A percentile compares a stretch with the other conserved stretches of the same genome.
These are phyloP conservation scores for Danielozyma ontarioensis DNA, from an alignment of 805 yeast species.

Conservation along the genomic window DNA sequence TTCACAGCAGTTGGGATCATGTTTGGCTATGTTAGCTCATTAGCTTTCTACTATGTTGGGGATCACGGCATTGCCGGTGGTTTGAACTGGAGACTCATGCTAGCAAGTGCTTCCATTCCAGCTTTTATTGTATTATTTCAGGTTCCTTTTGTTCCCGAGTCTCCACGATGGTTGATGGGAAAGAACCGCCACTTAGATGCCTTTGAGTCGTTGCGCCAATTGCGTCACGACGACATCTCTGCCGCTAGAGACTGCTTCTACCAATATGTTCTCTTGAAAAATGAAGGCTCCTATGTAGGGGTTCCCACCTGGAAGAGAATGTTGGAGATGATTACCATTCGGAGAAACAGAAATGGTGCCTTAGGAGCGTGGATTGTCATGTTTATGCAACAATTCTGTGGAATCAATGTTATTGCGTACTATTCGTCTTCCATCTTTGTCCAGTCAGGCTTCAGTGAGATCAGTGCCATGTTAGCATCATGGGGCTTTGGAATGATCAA, in stretches of 20 bases:
- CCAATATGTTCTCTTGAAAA: conserved; percentile 52
- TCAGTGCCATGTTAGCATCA: conserved; percentile 68
- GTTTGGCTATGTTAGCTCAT: conserved; percentile 57
- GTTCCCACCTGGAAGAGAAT: conserved; percentile 42
- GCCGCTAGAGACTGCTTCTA: conserved; percentile 67
- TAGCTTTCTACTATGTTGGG: conserved; percentile 55
- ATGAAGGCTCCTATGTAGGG: conserved; percentile 50
- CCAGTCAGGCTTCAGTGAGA: conserved; percentile 58
- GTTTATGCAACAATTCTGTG: conserved; percentile 91
- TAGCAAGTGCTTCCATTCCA: conserved; percentile 55
- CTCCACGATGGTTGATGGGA: conserved; percentile 65
- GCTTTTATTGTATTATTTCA: conserved; percentile 48
- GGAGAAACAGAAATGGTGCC: conserved; percentile 82
- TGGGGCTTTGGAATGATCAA: conserved; percentile 84
- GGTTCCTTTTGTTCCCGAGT: conserved; percentile 59
- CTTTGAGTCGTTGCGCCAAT: conserved; percentile 39
- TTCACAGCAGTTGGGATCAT: conserved; percentile 73
- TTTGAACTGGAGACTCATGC: conserved; percentile 59
- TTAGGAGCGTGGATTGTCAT: conserved; percentile 76
- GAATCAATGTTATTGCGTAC: conserved; percentile 83
- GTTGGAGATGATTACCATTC: conserved; percentile 57
- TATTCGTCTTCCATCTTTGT: conserved; percentile 74
- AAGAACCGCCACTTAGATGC: conserved; percentile 47
- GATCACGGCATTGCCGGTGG: conserved; percentile 40
- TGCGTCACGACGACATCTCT: conserved; percentile 43